These are phyloP conservation scores for Chaetomium globosum DNA, from an alignment of 2,329 filamentous ascomycete genomes.

Conservation along the genomic window DNA sequence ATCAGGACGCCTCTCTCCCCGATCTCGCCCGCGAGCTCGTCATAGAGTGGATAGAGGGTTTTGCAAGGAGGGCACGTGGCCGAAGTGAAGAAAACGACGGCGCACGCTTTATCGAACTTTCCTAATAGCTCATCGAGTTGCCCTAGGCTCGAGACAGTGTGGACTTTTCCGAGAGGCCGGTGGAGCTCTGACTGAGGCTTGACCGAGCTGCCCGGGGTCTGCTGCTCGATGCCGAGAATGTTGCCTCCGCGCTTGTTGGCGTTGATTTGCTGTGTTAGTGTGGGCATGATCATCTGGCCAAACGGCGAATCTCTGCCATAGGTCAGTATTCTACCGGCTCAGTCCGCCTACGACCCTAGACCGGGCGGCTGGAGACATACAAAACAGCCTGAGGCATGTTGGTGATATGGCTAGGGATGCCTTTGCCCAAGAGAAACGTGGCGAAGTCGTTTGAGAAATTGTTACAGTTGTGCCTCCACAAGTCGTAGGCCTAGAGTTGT, in stretches of 20 bases:
- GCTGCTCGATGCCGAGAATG: conserved; percentile 55
- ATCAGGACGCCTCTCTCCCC: conserved; percentile 70
- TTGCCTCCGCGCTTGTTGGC: conserved; percentile 54
- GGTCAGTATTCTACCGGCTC: conserved; percentile 8
- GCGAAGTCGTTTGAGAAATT: conserved; percentile 94
- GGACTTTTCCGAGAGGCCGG: conserved; percentile 54
- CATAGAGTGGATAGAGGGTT: conserved; percentile 77
- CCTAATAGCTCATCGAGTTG: conserved; percentile 64
- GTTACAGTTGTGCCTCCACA: conserved; percentile 94
- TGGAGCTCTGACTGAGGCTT: conserved; percentile 38
- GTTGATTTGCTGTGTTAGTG: conserved; percentile 58
- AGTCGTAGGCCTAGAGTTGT: conserved; percentile 71
- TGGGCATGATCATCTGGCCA: conserved; percentile 82
- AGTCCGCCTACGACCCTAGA: neutral
- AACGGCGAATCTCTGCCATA: conserved; percentile 35
- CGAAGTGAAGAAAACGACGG: conserved; percentile 90
- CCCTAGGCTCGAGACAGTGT: conserved; percentile 59
- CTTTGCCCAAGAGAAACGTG: conserved; percentile 84
- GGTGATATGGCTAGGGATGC: conserved; percentile 84
- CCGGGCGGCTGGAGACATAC: conserved; percentile 58
- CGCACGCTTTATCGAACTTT: conserved; percentile 66
- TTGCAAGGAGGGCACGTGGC: conserved; percentile 85
- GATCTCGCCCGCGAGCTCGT: conserved; percentile 74
- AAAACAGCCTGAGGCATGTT: conserved; percentile 84
- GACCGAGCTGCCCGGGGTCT: conserved; percentile 35